Conservation (phyloP, 352 stramenopile species). For the Phytophthora hibernalis region DNA sequence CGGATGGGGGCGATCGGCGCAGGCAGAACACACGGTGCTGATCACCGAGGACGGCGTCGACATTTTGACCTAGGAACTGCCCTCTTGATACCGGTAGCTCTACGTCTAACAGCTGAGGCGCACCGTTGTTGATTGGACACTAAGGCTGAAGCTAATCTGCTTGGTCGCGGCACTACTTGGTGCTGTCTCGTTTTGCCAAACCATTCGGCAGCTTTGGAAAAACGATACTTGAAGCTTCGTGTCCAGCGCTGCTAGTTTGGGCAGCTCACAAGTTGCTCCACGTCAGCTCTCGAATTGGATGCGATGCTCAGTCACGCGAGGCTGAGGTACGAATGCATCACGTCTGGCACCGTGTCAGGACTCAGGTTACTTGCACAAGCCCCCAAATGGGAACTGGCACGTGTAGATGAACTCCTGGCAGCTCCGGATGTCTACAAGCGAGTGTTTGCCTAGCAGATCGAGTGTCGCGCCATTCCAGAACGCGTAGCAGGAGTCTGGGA, state of each 20-base stretch:
- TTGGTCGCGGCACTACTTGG: not conserved
- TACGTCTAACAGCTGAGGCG: slow-evolving; percentile 25
- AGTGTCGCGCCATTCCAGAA: slow-evolving; percentile 94
- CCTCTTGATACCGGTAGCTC: not conserved
- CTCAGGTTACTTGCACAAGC: slow-evolving; percentile 90
- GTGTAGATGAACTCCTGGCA: slow-evolving; percentile 83
- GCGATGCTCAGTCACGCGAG: slow-evolving; percentile 91
- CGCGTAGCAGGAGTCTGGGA: slow-evolving; percentile 90
- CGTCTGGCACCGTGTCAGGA: slow-evolving; percentile 77
- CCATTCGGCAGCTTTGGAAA: slow-evolving; percentile 49
- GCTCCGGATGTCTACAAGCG: slow-evolving; percentile 75
- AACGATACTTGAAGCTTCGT: slow-evolving; percentile 84
- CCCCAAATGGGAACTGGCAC: slow-evolving; percentile 87
- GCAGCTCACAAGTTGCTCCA: slow-evolving; percentile 30
- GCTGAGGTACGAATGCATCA: slow-evolving; percentile 94
- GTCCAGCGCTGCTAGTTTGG: slow-evolving; percentile 57
- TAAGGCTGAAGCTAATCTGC: not conserved
- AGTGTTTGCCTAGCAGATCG: slow-evolving; percentile 77
- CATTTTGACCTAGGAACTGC: slow-evolving; percentile 88
- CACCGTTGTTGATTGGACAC: slow-evolving; percentile 5
- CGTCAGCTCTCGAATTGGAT: slow-evolving; percentile 32
- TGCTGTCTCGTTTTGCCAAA: slow-evolving; percentile 26
- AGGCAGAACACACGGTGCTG: slow-evolving; percentile 98
- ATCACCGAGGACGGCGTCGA: slow-evolving; percentile 95
- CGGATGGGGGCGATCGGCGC: no score